Evolutionary conservation across 2,329 filamentous ascomycete genomes (phyloP), one percentile per base, ranked within the genome.

Genomic region (Nigrograna mackinnonii): DNA sequence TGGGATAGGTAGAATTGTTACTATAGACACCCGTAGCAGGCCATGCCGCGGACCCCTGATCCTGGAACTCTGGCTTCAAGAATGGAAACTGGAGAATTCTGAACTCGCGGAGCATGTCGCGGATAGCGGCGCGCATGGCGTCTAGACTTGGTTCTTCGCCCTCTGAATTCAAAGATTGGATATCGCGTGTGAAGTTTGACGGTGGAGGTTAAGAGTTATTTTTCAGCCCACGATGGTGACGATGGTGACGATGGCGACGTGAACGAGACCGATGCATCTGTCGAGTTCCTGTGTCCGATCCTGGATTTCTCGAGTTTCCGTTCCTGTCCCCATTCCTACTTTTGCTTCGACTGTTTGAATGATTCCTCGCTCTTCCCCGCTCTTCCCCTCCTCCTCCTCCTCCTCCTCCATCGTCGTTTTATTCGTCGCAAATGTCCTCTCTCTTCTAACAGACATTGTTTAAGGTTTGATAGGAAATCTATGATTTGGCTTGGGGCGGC

Each of bases 391-490:
- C 44, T 52, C 36, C 43, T 54, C 50, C 41, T 37, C 34, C 55
- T 34, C 13, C 52, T 52, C 32, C 52, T 48, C 1, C 9, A 7
- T 7, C 31, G 31, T 11, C 31, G 31, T 7, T 16, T 9, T 17
- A 62, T 48, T 39, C 57, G 54, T 6, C 62, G 52, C 14, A 73
- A 46, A 42, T 66, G 66, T 3, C 58, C 49, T 21, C 67, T 54
- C 50, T 74, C 69, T 57, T 74, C 69, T 16, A 72, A 53, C 2
- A 74, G 52, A 21, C 66, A 66, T 39, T 70, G 65, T 37, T 70
- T 68, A 6, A 74, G 57, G 20, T 63, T 71, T n/a, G 64, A 69
- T 2, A 73, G 52, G 22, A 60, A 65, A 37, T 66, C 58, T 37
- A 66, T 59, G n/a, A 73, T 69, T 46, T 74, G 65, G 26, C 59